phyloP scores from a whole-genome alignment of 2,329 filamentous ascomycete genomes.

The Hyphodiscus sp. region DNA sequence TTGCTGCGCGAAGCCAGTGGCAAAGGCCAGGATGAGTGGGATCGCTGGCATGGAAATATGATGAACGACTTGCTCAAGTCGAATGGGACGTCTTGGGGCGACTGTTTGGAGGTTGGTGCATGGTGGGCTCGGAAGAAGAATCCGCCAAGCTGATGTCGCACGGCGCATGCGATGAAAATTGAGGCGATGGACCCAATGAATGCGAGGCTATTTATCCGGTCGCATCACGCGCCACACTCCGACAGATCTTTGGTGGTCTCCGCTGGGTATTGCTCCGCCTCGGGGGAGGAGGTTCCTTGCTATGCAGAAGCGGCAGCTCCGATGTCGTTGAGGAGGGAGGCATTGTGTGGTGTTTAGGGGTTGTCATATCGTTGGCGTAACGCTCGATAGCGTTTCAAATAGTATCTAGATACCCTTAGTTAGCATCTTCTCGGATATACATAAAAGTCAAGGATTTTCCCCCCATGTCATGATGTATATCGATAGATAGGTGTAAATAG shows the following conservation, averaged over 20 bases:
- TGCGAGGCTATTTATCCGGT: constrained; percentile 7
- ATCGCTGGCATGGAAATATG: constrained; percentile 82
- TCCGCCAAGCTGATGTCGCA: constrained; percentile 29
- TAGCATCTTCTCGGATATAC: constrained; percentile 8
- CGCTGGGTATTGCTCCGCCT: background rate
- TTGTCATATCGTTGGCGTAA: constrained; percentile 68
- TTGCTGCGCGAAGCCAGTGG: constrained; percentile 74
- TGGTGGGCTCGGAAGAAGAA: constrained; percentile 87
- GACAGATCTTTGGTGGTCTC: background rate
- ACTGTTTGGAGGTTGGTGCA: constrained; percentile 80
- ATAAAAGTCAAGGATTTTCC: background rate
- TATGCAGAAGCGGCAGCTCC: background rate
- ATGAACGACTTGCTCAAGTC: constrained; percentile 77
- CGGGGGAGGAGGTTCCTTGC: background rate
- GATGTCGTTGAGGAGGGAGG: background rate
- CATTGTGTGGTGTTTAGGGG: constrained; percentile 10
- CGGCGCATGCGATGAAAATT: background rate
- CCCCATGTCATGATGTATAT: background rate
- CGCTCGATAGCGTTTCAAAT: constrained; percentile 83
- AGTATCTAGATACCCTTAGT: constrained; percentile 56
- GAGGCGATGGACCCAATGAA: background rate
- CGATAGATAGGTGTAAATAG: background rate
- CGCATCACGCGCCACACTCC: constrained; percentile 1
- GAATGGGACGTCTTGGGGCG: constrained; percentile 71
- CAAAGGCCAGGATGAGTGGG: constrained; percentile 89